Percentiles rank a stretch among this genome's conserved stretches.
Conservation (phyloP, 2,329 filamentous ascomycete species). For the Diaporthe citriasiana region DNA sequence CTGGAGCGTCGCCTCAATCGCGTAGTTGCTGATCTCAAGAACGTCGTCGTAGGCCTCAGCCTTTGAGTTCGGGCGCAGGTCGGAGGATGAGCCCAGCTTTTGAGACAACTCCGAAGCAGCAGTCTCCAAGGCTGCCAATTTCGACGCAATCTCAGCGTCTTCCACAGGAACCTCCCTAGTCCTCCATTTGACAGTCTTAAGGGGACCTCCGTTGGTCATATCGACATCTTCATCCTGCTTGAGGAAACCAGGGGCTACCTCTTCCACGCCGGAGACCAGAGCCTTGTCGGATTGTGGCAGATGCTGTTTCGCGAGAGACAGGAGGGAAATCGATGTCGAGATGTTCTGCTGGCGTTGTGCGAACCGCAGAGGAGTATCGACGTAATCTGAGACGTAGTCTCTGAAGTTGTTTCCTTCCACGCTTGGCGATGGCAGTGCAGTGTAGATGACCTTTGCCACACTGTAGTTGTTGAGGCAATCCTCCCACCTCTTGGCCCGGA, state of each 20-base stretch:
- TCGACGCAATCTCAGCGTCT: conserved; percentile 90
- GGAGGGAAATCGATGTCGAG: conserved; percentile 85
- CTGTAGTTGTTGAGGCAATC: conserved; percentile 82
- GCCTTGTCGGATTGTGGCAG: conserved; percentile 77
- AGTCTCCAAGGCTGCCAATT: conserved; percentile 77
- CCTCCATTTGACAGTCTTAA: conserved; percentile 87
- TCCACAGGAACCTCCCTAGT: conserved; percentile 88
- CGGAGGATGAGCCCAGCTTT: conserved; percentile 60
- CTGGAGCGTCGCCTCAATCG: conserved; percentile 91
- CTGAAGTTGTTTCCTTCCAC: conserved; percentile 83
- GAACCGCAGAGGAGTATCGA: conserved; percentile 94
- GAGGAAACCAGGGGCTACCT: conserved; percentile 77
- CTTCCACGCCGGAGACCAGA: conserved; percentile 77
- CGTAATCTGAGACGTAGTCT: conserved; percentile 85
- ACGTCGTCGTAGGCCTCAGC: conserved; percentile 93
- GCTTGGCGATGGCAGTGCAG: conserved; percentile 73
- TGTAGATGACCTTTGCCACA: conserved; percentile 85
- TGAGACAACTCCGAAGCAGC: conserved; percentile 65
- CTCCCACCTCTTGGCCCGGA: conserved; percentile 92
- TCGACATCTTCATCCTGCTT: conserved; percentile 69
- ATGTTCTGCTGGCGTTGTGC: conserved; percentile 93
- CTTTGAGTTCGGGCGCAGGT: conserved; percentile 72
- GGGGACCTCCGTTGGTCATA: conserved; percentile 63
- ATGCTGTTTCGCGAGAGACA: conserved; percentile 81
- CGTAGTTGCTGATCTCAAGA: conserved; percentile 91